Percentiles rank a stretch among this genome's conserved stretches.
phyloP scores from a whole-genome alignment of 352 stramenopile genomes.

The Saprolegnia diclina region DNA sequence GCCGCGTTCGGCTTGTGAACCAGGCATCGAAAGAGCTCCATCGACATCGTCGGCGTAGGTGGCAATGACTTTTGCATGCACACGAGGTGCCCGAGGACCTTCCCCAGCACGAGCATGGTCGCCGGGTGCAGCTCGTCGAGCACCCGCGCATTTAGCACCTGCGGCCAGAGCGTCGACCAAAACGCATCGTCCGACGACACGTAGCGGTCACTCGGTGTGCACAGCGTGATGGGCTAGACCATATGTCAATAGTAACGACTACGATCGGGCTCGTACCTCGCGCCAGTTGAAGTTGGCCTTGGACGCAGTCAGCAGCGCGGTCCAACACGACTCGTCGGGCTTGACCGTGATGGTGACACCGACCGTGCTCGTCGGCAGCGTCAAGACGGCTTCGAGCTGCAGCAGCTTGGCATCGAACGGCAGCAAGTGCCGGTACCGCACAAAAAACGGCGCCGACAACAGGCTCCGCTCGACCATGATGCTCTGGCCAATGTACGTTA shows the following conservation, averaged over 20 bases:
- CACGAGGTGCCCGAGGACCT: background rate
- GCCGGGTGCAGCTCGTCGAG: background rate
- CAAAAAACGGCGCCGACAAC: constrained; percentile 1
- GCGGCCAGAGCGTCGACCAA: background rate
- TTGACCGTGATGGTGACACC: background rate
- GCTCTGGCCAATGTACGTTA: background rate
- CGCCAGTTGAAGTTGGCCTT: background rate
- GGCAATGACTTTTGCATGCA: background rate
- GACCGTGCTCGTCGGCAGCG: background rate
- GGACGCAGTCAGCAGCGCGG: background rate
- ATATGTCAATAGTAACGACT: too few species aligned
- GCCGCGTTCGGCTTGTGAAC: background rate
- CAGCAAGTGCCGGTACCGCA: constrained; percentile 20
- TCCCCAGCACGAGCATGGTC: background rate
- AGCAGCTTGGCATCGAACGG: background rate
- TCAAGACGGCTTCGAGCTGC: background rate
- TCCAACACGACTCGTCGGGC: background rate
- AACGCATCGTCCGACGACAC: background rate
- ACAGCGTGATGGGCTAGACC: background rate
- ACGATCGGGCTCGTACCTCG: too few species aligned
- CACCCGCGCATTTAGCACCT: background rate
- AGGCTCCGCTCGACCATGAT: background rate
- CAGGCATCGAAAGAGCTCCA: background rate
- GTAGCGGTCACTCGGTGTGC: background rate
- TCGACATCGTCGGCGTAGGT: background rate